These are phyloP conservation scores for Zygosaccharomyces sapae DNA, from an alignment of 1,139 yeast species.

Conservation along the genomic window DNA sequence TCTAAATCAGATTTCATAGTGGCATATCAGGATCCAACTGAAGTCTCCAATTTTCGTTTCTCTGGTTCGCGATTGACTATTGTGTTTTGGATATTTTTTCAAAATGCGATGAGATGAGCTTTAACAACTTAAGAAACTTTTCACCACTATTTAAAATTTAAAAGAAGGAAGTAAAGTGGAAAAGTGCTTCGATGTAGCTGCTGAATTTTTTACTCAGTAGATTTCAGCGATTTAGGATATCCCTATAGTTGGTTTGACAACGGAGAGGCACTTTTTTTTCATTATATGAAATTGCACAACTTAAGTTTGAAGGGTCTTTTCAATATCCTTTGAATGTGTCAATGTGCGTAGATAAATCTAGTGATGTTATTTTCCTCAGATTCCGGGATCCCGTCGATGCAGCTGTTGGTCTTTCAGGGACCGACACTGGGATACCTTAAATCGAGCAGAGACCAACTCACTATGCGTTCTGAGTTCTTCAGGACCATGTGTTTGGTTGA, in stretches of 20 bases:
- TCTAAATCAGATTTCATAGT: background rate
- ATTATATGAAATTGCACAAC: slow-evolving; percentile 35
- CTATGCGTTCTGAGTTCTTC: slow-evolving; percentile 1
- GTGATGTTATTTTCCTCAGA: slow-evolving; percentile 9
- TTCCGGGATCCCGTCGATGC: slow-evolving; percentile 10
- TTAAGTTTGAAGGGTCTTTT: slow-evolving; percentile 39
- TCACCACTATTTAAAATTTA: background rate
- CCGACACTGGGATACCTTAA: background rate
- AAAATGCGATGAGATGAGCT: background rate
- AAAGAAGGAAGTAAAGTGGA: background rate
- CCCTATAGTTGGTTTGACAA: background rate
- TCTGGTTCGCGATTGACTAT: background rate
- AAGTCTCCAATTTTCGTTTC: background rate
- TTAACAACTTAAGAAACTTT: background rate
- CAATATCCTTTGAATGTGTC: slow-evolving; percentile 43
- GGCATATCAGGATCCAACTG: background rate
- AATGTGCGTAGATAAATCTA: slow-evolving; percentile 39
- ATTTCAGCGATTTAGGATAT: background rate
- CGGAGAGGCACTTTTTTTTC: background rate
- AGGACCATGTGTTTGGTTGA: background rate
- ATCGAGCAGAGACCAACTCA: background rate
- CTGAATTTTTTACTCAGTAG: background rate
- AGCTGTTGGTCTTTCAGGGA: background rate
- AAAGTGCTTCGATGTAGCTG: background rate
- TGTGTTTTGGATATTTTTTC: background rate